These are phyloP conservation scores for Paratinospora sagittata DNA, from an alignment of 164 flowering plant species.

Conservation along the genomic window DNA sequence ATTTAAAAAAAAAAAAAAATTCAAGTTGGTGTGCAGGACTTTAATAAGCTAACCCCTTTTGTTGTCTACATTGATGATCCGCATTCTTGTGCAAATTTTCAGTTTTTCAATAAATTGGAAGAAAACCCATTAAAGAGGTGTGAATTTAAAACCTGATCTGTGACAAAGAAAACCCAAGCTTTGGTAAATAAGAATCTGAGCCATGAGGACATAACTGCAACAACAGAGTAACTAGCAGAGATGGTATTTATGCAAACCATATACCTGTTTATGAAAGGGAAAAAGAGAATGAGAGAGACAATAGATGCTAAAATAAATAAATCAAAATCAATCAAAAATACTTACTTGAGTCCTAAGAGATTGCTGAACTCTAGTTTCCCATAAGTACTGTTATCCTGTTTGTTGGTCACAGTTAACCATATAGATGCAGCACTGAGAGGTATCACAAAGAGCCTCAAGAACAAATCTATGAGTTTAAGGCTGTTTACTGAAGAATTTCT, in stretches of 20 bases:
- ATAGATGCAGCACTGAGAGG: conserved; percentile 65
- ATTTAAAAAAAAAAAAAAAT: not conserved
- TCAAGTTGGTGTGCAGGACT: not conserved
- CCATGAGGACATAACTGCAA: conserved; percentile 50
- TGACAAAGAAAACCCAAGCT: conserved; percentile 82
- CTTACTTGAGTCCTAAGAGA: conserved; percentile 68
- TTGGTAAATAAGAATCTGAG: conserved; percentile 40
- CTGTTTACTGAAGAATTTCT: conserved; percentile 21
- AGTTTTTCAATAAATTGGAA: not conserved
- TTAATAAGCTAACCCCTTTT: too few species aligned
- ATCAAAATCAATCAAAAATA: too few species aligned
- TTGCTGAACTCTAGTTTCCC: conserved; percentile 59
- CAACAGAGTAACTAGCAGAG: conserved; percentile 58
- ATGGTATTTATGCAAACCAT: conserved; percentile 62
- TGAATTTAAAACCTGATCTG: conserved; percentile 99
- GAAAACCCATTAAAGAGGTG: not conserved
- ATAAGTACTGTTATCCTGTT: conserved; percentile 47
- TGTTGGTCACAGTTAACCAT: conserved; percentile 63
- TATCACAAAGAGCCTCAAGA: conserved; percentile 53
- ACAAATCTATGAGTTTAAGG: conserved; percentile 46
- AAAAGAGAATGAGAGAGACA: not conserved
- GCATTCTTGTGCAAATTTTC: too few species aligned
- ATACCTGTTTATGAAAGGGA: conserved; percentile 40
- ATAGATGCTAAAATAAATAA: not conserved
- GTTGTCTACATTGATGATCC: too few species aligned